Evolutionary conservation across 257 asterid species (phyloP).

Genomic region (Misopates orontium): DNA sequence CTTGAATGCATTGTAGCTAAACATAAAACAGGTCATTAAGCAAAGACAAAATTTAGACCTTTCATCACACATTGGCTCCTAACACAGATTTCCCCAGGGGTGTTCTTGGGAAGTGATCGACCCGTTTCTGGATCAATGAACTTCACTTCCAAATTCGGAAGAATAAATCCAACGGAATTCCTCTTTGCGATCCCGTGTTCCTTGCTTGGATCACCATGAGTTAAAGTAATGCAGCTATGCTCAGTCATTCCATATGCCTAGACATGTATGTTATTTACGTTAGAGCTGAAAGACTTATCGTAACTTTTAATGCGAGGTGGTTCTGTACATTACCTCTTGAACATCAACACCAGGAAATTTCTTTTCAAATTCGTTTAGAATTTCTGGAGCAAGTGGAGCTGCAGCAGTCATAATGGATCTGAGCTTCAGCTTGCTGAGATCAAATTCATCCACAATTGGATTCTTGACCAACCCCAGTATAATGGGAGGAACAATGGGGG

Average conservation of each 20-base stretch:
- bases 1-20: neutral
- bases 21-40: neutral
- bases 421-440: constrained; percentile 64
- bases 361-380: constrained; percentile 65
- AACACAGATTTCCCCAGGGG: constrained; percentile 85
- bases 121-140: constrained; percentile 77
- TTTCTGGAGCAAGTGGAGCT: constrained; percentile 91
- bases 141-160: constrained; percentile 87
- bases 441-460: constrained; percentile 80
- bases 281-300: neutral
- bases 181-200: constrained; percentile 63
- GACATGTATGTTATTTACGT: neutral
- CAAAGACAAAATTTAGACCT: constrained; percentile 39
- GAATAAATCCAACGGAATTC: constrained; percentile 87
- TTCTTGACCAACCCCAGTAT: constrained; percentile 82
- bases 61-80: constrained; percentile 92
- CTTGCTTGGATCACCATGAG: constrained; percentile 58
- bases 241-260: constrained; percentile 98
- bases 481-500: constrained; percentile 91
- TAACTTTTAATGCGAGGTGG: neutral
- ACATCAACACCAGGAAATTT: constrained; percentile 78
- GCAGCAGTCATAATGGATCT: constrained; percentile 90
- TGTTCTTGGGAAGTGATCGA: constrained; percentile 59
- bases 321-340: constrained; percentile 59
- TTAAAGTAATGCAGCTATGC: constrained; percentile 88